Conservation (phyloP, 495 filamentous ascomycete species). For the Aspergillus cavernicola region DNA sequence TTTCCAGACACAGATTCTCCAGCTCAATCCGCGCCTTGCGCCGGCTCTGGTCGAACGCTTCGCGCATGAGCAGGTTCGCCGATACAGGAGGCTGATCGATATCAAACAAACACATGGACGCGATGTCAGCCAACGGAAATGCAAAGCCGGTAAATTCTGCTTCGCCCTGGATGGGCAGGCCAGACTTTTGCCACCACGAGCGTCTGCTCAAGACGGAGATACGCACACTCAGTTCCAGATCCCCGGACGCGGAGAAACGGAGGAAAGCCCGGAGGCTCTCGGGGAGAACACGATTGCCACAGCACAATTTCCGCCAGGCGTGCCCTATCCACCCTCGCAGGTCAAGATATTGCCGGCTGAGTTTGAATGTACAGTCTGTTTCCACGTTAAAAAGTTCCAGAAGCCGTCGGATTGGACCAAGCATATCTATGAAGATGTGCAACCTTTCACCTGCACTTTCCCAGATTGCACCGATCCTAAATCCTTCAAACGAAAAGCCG, state of each 20-base stretch:
- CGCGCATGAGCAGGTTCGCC: conserved; percentile 70
- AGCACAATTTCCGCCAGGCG: conserved; percentile 72
- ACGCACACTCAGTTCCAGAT: conserved; percentile 50
- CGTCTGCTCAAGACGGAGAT: conserved; percentile 36
- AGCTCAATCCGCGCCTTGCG: conserved; percentile 66
- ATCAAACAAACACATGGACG: conserved; percentile 66
- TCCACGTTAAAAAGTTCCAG: conserved; percentile 81
- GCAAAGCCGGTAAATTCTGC: conserved; percentile 60
- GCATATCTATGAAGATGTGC: conserved; percentile 92
- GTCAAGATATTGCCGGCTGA: conserved; percentile 75
- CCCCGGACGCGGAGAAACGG: conserved; percentile 49
- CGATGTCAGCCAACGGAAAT: conserved; percentile 50
- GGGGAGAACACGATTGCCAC: conserved; percentile 65
- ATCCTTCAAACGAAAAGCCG: conserved; percentile 95
- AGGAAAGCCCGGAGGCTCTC: conserved; percentile 59
- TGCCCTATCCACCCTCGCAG: conserved; percentile 67
- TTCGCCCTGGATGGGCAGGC: conserved; percentile 59
- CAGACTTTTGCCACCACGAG: conserved; percentile 47
- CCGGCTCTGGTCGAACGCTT: conserved; percentile 77
- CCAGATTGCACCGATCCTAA: conserved; percentile 80
- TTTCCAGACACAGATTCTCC: conserved; percentile 70
- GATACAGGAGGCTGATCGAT: conserved; percentile 76
- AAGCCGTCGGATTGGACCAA: conserved; percentile 99
- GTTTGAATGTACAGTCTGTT: conserved; percentile 92
- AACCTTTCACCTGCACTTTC: conserved; percentile 95